Evolutionary conservation across 2,329 filamentous ascomycete genomes (phyloP).

Genomic region (Didymellaceae sp.): DNA sequence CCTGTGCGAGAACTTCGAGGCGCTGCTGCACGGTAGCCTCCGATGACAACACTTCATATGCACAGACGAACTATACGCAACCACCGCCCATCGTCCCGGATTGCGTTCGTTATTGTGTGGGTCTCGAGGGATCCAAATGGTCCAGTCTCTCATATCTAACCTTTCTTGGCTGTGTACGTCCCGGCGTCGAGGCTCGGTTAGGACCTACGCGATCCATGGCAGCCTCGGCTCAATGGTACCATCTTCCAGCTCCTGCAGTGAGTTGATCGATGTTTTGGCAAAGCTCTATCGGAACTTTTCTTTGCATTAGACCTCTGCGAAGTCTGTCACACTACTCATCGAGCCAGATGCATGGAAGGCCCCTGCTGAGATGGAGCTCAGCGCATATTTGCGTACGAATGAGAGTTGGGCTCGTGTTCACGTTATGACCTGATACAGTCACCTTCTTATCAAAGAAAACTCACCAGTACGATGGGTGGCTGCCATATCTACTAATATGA

Average conservation of each 20-base stretch:
- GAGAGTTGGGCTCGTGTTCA: not conserved
- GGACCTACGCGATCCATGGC: not conserved
- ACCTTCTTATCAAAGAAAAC: not conserved
- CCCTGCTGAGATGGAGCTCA: not conserved
- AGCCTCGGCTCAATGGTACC: too few species aligned
- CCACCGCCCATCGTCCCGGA: slow-evolving; percentile 7
- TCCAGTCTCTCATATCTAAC: too few species aligned
- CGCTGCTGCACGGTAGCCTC: not conserved
- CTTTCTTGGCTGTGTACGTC: too few species aligned
- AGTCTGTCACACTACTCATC: not conserved
- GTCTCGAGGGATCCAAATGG: too few species aligned
- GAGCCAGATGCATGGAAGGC: not conserved
- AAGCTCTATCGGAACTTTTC: too few species aligned
- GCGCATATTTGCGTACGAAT: slow-evolving; percentile 4
- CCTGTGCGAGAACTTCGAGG: not conserved
- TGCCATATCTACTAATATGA: not conserved
- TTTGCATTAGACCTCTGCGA: not conserved
- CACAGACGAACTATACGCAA: not conserved
- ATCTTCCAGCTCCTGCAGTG: too few species aligned
- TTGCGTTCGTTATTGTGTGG: too few species aligned
- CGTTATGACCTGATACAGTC: not conserved
- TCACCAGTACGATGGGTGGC: not conserved
- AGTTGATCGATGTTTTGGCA: too few species aligned
- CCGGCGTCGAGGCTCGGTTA: not conserved
- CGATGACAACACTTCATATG: not conserved